phyloP scores from a whole-genome alignment of 176 grass and related monocot species.

The Zizania latifolia region DNA sequence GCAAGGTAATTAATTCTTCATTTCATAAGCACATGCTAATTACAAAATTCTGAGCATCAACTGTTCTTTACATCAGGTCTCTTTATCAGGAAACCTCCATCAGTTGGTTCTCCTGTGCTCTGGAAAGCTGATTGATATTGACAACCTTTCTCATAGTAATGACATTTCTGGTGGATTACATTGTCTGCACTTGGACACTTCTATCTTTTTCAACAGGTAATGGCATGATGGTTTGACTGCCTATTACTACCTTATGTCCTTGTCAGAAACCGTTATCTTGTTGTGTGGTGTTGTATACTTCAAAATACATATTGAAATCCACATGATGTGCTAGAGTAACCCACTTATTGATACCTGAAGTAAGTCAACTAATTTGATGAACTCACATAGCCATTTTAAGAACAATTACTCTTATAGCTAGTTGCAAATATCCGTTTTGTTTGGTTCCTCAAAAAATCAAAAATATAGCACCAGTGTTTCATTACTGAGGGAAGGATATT shows the following conservation, averaged over 20 bases:
- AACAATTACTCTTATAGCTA: neutral
- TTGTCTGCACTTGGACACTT: conserved; percentile 84
- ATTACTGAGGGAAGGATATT: conserved; percentile 4
- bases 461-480: conserved; percentile 14
- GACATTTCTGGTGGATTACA: conserved; percentile 52
- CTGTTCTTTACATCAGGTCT: conserved; percentile 49
- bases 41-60: conserved; percentile 13
- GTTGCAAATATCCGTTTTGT: neutral
- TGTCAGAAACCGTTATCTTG: neutral
- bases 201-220: conserved; percentile 80
- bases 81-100: conserved; percentile 79
- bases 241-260: conserved; percentile 7
- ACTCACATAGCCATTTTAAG: neutral
- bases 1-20: conserved; percentile 51
- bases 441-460: conserved; percentile 13
- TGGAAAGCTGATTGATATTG: conserved; percentile 49
- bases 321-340: conserved; percentile 12
- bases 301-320: neutral
- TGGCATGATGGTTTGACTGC: neutral
- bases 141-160: conserved; percentile 29
- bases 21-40: conserved; percentile 11
- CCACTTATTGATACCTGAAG: conserved; percentile 7
- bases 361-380: neutral
- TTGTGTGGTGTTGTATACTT: conserved; percentile 1
- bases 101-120: conserved; percentile 67